Evolutionary conservation across 495 filamentous ascomycete species (phyloP).

Genomic region (Penicillium psychrofluorescens): DNA sequence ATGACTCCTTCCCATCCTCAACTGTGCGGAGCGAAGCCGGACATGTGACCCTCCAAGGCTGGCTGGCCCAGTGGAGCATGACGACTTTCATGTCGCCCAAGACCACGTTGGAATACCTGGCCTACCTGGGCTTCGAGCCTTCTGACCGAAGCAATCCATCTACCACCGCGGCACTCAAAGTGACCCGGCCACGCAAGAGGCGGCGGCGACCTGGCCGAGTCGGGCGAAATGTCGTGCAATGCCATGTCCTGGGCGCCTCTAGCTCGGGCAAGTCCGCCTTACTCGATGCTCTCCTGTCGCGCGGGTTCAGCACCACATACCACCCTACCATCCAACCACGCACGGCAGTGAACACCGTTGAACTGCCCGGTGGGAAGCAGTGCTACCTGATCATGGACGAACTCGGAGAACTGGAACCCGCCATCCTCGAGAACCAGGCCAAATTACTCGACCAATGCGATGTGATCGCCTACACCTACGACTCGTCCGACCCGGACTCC

Average conservation of each 20-base stretch:
- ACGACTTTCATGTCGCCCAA: conserved; percentile 94
- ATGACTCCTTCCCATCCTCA: conserved; percentile 88
- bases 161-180: conserved; percentile 76
- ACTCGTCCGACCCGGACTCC: conserved; percentile 90
- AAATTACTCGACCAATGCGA: conserved; percentile 92
- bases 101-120: conserved; percentile 89
- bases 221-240: conserved; percentile 92
- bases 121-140: conserved; percentile 83
- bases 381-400: conserved; percentile 95
- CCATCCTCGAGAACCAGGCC: conserved; percentile 83
- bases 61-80: conserved; percentile 99
- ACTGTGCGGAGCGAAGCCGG: conserved; percentile 94
- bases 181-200: conserved; percentile 84
- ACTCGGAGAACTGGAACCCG: conserved; percentile 89
- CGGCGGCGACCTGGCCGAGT: conserved; percentile 73
- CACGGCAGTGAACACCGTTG: conserved; percentile 91
- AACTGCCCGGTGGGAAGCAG: conserved; percentile 91
- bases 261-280: conserved; percentile 84
- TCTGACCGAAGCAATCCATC: conserved; percentile 56
- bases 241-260: conserved; percentile 82
- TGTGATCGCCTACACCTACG: conserved; percentile 90
- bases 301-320: conserved; percentile 79
- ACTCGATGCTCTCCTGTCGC: conserved; percentile 82
- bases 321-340: conserved; percentile 91
- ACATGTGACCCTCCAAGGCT: conserved; percentile 92